These are phyloP conservation scores for Septoria petroselini DNA, from an alignment of 2,329 filamentous ascomycete genomes.

Conservation along the genomic window DNA sequence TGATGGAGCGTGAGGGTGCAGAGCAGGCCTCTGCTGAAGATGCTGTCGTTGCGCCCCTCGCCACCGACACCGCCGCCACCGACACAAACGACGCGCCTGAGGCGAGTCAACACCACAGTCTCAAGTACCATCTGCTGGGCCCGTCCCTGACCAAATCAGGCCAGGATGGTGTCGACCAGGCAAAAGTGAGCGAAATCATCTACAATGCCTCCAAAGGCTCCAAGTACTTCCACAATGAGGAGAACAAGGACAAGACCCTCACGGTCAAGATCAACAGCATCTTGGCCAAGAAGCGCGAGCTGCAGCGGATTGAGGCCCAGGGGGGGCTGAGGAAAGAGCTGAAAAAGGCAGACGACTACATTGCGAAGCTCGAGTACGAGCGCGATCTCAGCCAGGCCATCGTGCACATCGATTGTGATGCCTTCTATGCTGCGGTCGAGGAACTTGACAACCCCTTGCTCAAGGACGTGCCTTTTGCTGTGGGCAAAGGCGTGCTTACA, in stretches of 20 bases:
- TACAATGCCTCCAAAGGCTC: conserved; percentile 96
- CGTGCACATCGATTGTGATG: conserved; percentile 94
- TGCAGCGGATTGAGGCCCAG: conserved; percentile 66
- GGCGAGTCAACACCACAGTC: conserved; percentile 55
- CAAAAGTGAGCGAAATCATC: conserved; percentile 92
- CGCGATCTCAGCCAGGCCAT: conserved; percentile 81
- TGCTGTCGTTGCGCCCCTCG: not conserved
- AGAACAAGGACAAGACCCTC: conserved; percentile 73
- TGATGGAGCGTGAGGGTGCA: not conserved
- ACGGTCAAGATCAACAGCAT: conserved; percentile 84
- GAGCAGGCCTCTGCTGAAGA: not conserved
- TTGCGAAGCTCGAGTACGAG: conserved; percentile 71
- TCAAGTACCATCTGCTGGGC: conserved; percentile 87
- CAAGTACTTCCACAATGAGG: conserved; percentile 92
- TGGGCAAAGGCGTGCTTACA: conserved; percentile 69
- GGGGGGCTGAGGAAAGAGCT: conserved; percentile 63
- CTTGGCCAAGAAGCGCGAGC: conserved; percentile 66
- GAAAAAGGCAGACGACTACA: conserved; percentile 74
- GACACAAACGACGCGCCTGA: conserved; percentile 13
- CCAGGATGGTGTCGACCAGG: conserved; percentile 89
- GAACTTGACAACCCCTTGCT: conserved; percentile 72
- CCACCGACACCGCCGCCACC: not conserved
- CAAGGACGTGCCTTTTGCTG: conserved; percentile 82
- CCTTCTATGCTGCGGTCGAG: conserved; percentile 95
- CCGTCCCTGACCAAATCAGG: conserved; percentile 92